Evolutionary conservation across 176 grass and related monocot species (phyloP).

Genomic region (Oropetium thomaeum): DNA sequence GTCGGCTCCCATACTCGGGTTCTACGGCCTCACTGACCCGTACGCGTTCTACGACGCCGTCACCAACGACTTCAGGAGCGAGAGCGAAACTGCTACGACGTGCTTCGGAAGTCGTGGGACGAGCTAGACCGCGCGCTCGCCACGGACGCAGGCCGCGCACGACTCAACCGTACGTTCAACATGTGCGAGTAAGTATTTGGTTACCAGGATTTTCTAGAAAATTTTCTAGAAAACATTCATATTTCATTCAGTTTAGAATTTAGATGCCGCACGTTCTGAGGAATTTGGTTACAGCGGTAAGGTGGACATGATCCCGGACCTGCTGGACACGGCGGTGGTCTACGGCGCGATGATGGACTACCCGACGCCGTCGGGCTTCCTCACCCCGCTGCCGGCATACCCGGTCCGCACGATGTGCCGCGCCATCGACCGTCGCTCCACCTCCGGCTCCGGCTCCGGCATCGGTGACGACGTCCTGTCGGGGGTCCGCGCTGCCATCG

Average conservation of each 20-base stretch:
- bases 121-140: conserved; percentile 20
- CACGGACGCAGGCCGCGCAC: conserved; percentile 6
- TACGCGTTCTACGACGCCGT: conserved; percentile 46
- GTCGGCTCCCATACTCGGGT: conserved; percentile 53
- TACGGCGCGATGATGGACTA: conserved; percentile 60
- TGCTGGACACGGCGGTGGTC: conserved; percentile 29
- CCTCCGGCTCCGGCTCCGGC: no score
- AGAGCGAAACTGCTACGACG: conserved; percentile 49
- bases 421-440: conserved; percentile 52
- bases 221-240: no score
- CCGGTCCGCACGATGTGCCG: conserved; percentile 51
- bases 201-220: no score
- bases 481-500: conserved; percentile 33
- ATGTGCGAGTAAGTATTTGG: conserved; percentile 39
- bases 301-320: not conserved
- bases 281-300: no score
- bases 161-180: conserved; percentile 40
- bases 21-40: conserved; percentile 31
- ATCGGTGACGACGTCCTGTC: conserved; percentile 10
- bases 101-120: conserved; percentile 46
- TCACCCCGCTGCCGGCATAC: conserved; percentile 49
- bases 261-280: no score
- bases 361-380: conserved; percentile 47
- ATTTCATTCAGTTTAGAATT: no score
- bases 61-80: conserved; percentile 48